Percentiles rank a stretch among this genome's conserved stretches.
These are phyloP conservation scores for Phytophthora sp. DNA, from an alignment of 352 stramenopile genomes.

Conservation along the genomic window DNA sequence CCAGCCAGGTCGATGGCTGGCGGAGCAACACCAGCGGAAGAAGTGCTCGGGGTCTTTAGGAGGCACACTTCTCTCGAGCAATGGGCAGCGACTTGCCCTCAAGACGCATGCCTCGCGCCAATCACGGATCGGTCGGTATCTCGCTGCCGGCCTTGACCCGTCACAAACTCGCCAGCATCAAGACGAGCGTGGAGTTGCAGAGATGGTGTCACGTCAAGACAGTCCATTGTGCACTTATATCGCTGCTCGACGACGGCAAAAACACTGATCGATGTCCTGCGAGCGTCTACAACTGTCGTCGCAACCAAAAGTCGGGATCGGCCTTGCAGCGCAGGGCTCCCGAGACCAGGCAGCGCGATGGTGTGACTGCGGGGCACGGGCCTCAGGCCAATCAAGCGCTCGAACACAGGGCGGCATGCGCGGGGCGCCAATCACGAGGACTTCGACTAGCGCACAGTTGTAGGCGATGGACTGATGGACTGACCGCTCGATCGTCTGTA, in stretches of 20 bases:
- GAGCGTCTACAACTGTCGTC: conserved; percentile 15
- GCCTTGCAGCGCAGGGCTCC: background rate
- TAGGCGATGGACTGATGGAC: conserved; percentile 2
- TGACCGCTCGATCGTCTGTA: conserved; percentile 3
- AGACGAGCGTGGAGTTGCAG: conserved; percentile 13
- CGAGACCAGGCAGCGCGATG: conserved; percentile 16
- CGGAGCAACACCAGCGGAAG: conserved; percentile 33
- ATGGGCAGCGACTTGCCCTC: conserved; percentile 1
- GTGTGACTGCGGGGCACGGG: conserved; percentile 14
- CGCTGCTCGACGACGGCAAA: conserved; percentile 7
- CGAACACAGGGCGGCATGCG: conserved; percentile 21
- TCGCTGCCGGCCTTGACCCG: conserved; percentile 13
- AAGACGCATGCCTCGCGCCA: conserved; percentile 29
- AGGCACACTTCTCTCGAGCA: background rate
- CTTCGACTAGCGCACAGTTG: conserved; percentile 13
- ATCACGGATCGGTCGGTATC: conserved; percentile 16
- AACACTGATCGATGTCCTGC: conserved; percentile 2
- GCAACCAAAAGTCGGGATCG: conserved; percentile 17
- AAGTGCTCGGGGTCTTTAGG: conserved; percentile 22
- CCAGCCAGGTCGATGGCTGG: conserved; percentile 18
- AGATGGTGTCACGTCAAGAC: conserved; percentile 24
- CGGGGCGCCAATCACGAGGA: conserved; percentile 22
- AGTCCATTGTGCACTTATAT: background rate
- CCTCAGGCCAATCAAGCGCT: conserved; percentile 22
- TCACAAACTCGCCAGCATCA: conserved; percentile 18